Evolutionary conservation across 257 asterid species (phyloP), one percentile per base, ranked within the genome.

Genomic region (Misopates orontium): DNA sequence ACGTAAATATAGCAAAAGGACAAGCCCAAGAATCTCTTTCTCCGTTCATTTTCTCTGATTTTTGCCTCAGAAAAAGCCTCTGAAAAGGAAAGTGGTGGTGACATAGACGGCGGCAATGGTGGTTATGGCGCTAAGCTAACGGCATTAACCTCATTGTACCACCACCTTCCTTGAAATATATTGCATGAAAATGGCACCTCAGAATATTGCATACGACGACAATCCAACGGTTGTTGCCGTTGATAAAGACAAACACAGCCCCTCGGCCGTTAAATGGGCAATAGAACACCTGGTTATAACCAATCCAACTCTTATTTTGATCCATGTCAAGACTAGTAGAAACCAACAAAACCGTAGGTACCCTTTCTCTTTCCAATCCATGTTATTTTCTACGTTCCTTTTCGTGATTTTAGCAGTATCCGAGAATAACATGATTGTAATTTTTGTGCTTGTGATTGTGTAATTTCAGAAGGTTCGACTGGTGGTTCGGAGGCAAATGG

Each of bases 261-360:
- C 79, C 9, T 44, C 73, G 1, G 87, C 87, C 24, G 85, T 87
- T 28, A 70, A 65, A 82, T 87, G 95, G 96, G 84, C 95, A 3
- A 70, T 90, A 12, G 90, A 87, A 1, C 62, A 87, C 71, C 79
- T 90, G 49, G 62, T 79, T 18, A 22, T 60, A 1, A 39, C 76
- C 21, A 56, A 72, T 65, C 75, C 68, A 6, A 42, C 62, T 19
- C 73, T 90, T 42, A 53, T 77, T 52, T 72, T 85, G 79, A 56
- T 85, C 64, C 95, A 90, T 64, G 84, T 90, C 59, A 77, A 69
- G 66, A 58, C 75, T 73, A 78, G n/a, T n/a, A n/a, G 73, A 75
- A 18, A 49, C 60, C 48, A 70, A 66, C 75, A 66, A 60, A 72
- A 71, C 54, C 73, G 95, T 82, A 82, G 80, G 85, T 87, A 73